Percentiles rank a stretch among this genome's conserved stretches.
Evolutionary conservation across 2,329 filamentous ascomycete genomes (phyloP).

Genomic region (Aphanocladium album): DNA sequence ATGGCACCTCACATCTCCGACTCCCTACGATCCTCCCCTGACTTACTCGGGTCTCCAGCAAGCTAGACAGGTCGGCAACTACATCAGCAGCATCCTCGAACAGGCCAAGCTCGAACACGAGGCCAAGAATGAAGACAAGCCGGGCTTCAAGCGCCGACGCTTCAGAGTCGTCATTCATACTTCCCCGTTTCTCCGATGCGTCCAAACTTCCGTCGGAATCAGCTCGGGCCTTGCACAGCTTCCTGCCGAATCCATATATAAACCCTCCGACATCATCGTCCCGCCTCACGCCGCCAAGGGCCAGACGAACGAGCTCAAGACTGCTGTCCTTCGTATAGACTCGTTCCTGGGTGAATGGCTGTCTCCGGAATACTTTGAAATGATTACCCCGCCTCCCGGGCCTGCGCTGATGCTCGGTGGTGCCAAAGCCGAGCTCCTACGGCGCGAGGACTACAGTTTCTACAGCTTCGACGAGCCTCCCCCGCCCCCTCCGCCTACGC

Average conservation of each 20-base stretch:
- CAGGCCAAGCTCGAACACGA: slow-evolving; percentile 45
- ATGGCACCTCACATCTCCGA: slow-evolving; percentile 90
- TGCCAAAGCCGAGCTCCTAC: slow-evolving; percentile 81
- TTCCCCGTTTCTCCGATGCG: slow-evolving; percentile 89
- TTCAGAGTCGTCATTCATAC: slow-evolving; percentile 83
- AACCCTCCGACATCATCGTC: slow-evolving; percentile 31
- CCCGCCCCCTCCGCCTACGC: slow-evolving; percentile 17
- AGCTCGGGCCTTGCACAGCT: slow-evolving; percentile 73
- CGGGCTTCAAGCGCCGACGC: slow-evolving; percentile 43
- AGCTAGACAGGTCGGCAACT: slow-evolving; percentile 71
- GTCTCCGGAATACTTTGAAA: slow-evolving; percentile 85
- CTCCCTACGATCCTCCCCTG: slow-evolving; percentile 90
- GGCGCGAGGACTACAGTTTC: slow-evolving; percentile 62
- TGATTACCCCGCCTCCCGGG: slow-evolving; percentile 82
- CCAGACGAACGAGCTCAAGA: slow-evolving; percentile 38
- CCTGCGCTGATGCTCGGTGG: slow-evolving; percentile 82
- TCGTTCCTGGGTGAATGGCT: slow-evolving; percentile 96
- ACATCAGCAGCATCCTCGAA: slow-evolving; percentile 70
- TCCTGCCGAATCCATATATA: slow-evolving; percentile 27
- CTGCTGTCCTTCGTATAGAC: slow-evolving; percentile 71
- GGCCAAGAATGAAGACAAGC: slow-evolving; percentile 20
- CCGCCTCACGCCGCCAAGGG: slow-evolving; percentile 25
- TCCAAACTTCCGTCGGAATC: slow-evolving; percentile 87
- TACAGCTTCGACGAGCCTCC: slow-evolving; percentile 27
- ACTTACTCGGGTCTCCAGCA: slow-evolving; percentile 94